phyloP scores from a whole-genome alignment of 768 basidiomycete species.

The Mycena rebaudengoi region DNA sequence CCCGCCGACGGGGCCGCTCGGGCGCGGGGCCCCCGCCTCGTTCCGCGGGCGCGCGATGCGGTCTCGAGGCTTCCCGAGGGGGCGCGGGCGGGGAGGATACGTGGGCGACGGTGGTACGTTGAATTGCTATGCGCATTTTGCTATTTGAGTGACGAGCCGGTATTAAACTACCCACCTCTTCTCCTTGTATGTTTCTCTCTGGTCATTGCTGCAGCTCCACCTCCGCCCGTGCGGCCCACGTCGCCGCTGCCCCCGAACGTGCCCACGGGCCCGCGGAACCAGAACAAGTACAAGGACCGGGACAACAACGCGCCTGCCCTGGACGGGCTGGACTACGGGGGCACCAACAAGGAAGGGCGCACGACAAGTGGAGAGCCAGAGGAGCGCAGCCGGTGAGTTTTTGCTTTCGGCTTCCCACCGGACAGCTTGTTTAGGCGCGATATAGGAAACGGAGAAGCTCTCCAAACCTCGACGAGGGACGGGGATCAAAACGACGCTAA shows the following conservation, averaged over 20 bases:
- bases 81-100: constrained; percentile 56
- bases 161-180: no score
- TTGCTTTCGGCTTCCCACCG: constrained; percentile 3
- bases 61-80: constrained; percentile 51
- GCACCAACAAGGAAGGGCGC: constrained; percentile 59
- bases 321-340: constrained; percentile 90
- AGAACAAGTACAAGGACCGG: constrained; percentile 90
- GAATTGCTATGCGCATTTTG: constrained; percentile 10
- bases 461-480: constrained; percentile 71
- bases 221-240: constrained; percentile 74
- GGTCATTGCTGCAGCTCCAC: constrained; percentile 44
- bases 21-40: constrained; percentile 47
- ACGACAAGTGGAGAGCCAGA: constrained; percentile 75
- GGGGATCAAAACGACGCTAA: constrained; percentile 78
- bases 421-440: constrained; percentile 3
- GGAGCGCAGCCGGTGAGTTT: constrained; percentile 67
- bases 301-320: constrained; percentile 87
- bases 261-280: constrained; percentile 87
- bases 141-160: no score
- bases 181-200: no score
- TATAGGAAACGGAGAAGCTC: constrained; percentile 78
- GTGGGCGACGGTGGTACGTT: constrained; percentile 47
- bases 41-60: constrained; percentile 53
- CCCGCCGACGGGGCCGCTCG: constrained; percentile 35
- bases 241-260: constrained; percentile 89